phyloP scores from a whole-genome alignment of 805 yeast species.

The Myxozyma mucilagina region DNA sequence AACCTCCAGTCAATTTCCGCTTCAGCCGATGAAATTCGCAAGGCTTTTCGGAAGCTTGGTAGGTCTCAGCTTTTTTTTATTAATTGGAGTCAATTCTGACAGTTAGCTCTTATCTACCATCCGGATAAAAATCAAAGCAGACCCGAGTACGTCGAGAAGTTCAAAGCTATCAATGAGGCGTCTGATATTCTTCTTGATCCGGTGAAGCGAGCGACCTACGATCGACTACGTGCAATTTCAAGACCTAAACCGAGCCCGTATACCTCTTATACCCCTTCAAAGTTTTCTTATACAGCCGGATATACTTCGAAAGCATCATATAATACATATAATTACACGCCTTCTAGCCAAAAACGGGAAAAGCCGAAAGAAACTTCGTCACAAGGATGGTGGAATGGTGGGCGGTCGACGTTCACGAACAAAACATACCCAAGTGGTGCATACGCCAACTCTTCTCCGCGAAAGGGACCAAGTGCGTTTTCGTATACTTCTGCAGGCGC shows the following conservation, averaged over 20 bases:
- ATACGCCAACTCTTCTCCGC: neutral
- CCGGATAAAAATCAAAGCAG: slow-evolving; percentile 47
- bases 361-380: too few relatives aligned
- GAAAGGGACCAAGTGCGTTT: slow-evolving; percentile 9
- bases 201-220: slow-evolving; percentile 38
- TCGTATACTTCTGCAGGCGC: slow-evolving; percentile 4
- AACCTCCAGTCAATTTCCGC: slow-evolving; percentile 34
- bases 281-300: neutral
- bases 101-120: slow-evolving; percentile 44
- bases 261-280: slow-evolving; percentile 2
- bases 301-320: neutral
- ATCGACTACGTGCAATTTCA: slow-evolving; percentile 22
- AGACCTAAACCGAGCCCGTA: neutral
- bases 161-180: slow-evolving; percentile 42
- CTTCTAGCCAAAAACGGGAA: neutral
- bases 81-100: slow-evolving; percentile 12
- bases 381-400: too few relatives aligned
- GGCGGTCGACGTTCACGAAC: too few relatives aligned
- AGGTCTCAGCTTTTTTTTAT: neutral
- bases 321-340: neutral
- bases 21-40: slow-evolving; percentile 37
- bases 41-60: slow-evolving; percentile 47
- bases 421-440: neutral
- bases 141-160: slow-evolving; percentile 36
- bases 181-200: slow-evolving; percentile 39